These are phyloP conservation scores for Sporothrix inflata DNA, from an alignment of 2,329 filamentous ascomycete genomes.

Conservation along the genomic window DNA sequence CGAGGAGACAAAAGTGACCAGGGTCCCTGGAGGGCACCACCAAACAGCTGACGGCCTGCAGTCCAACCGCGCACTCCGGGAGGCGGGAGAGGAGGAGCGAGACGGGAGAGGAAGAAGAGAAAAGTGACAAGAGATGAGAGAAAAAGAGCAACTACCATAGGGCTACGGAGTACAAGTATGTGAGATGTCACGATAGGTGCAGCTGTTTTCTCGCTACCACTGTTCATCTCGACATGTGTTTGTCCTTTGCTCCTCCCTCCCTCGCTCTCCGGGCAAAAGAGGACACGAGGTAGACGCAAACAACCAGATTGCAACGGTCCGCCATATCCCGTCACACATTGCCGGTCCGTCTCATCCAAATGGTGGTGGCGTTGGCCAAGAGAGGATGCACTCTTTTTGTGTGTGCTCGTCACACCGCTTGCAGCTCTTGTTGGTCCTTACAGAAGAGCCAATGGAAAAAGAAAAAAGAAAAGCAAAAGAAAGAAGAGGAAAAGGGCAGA, in stretches of 20 bases:
- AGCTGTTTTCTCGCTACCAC: background rate
- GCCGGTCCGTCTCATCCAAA: background rate
- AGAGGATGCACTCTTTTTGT: background rate
- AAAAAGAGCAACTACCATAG: background rate
- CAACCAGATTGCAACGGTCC: background rate
- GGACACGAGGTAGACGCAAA: background rate
- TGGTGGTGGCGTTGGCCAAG: background rate
- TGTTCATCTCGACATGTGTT: background rate
- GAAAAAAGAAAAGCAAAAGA: background rate
- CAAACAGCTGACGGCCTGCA: background rate
- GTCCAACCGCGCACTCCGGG: background rate
- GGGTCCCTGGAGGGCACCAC: background rate
- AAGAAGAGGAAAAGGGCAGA: background rate
- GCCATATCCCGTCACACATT: background rate
- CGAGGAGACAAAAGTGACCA: background rate
- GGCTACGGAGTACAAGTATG: too few relatives aligned
- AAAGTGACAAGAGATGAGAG: background rate
- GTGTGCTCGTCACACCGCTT: slow-evolving; percentile 9
- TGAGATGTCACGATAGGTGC: background rate
- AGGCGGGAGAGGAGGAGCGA: slow-evolving; percentile 14
- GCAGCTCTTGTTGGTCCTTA: background rate
- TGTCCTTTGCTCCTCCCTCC: too few relatives aligned
- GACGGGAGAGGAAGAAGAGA: background rate
- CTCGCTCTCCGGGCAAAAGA: background rate
- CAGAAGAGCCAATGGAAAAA: background rate